phyloP scores from a whole-genome alignment of 2,329 filamentous ascomycete genomes.

The Fusarium algeriense region DNA sequence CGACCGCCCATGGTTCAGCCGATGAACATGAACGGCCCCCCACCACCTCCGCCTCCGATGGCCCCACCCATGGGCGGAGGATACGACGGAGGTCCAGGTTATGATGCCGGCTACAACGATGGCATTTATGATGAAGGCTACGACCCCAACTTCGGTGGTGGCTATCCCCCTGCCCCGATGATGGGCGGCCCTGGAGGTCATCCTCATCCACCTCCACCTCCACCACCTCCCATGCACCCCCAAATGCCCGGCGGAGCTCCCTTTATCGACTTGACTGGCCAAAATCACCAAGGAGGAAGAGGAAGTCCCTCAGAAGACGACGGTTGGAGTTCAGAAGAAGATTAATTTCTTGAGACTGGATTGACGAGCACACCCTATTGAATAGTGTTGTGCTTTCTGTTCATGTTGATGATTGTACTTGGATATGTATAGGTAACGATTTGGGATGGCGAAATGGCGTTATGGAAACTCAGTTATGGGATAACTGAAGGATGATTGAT shows the following conservation, averaged over 20 bases:
- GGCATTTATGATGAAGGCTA: conserved; percentile 31
- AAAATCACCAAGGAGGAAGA: conserved; percentile 30
- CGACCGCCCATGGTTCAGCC: conserved; percentile 30
- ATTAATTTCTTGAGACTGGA: conserved; percentile 2
- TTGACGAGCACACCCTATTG: conserved; percentile 10
- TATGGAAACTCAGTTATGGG: conserved; percentile 9
- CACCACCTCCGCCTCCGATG: conserved; percentile 32
- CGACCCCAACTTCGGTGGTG: conserved; percentile 27
- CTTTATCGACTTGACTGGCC: conserved; percentile 44
- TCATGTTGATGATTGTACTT: conserved; percentile 9
- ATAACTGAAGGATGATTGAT: conserved; percentile 5
- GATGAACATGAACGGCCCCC: conserved; percentile 32
- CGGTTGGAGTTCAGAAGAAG: conserved; percentile 14
- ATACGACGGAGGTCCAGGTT: conserved; percentile 13
- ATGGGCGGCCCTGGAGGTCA: neutral
- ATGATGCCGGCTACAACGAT: conserved; percentile 24
- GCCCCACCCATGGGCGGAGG: conserved; percentile 38
- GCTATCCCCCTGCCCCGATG: conserved; percentile 30
- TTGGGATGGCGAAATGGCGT: conserved; percentile 35
- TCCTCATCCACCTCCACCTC: conserved; percentile 30
- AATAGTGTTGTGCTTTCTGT: neutral
- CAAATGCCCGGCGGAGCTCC: conserved; percentile 31
- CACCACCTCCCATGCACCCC: conserved; percentile 36
- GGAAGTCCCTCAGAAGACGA: conserved; percentile 20
- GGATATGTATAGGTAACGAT: conserved; percentile 29